Conservation (phyloP, 2,329 filamentous ascomycete species). For the Hymenoscyphus linearis region DNA sequence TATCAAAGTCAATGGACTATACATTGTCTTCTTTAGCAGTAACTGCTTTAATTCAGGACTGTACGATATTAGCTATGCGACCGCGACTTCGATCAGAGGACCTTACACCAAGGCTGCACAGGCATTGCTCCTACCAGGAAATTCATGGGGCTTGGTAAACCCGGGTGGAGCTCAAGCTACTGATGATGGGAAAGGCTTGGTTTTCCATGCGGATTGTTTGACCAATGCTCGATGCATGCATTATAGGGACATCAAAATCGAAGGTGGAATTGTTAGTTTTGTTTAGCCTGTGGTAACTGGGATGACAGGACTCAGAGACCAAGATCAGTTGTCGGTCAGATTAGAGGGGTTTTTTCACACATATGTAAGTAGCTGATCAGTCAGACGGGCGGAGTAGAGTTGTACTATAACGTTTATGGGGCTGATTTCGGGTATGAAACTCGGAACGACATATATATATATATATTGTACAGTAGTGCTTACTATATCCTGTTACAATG, state of each 20-base stretch:
- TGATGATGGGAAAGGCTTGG: not conserved
- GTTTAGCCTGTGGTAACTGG: not conserved
- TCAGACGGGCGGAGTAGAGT: too few relatives aligned
- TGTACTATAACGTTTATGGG: too few relatives aligned
- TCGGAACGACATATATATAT: too few relatives aligned
- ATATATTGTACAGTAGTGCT: too few relatives aligned
- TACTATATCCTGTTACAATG: too few relatives aligned
- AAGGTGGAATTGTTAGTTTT: not conserved
- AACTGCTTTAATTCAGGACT: conserved; percentile 49
- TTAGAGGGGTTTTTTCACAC: too few relatives aligned
- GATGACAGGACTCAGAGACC: too few relatives aligned
- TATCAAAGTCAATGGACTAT: conserved; percentile 42
- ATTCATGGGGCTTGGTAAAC: not conserved
- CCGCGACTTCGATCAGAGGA: not conserved
- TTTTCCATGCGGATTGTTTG: not conserved
- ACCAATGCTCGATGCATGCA: not conserved
- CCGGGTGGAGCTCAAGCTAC: not conserved
- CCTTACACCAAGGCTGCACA: not conserved
- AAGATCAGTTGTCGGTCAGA: too few relatives aligned
- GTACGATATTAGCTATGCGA: conserved; percentile 44
- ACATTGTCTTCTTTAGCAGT: conserved; percentile 58
- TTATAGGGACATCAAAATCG: not conserved
- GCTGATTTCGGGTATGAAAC: too few relatives aligned
- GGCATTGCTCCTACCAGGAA: not conserved
- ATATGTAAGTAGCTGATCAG: too few relatives aligned